Percentiles rank a stretch among this genome's conserved stretches.
Evolutionary conservation across 495 filamentous ascomycete species (phyloP).

Genomic region (Penicillium antarcticum): DNA sequence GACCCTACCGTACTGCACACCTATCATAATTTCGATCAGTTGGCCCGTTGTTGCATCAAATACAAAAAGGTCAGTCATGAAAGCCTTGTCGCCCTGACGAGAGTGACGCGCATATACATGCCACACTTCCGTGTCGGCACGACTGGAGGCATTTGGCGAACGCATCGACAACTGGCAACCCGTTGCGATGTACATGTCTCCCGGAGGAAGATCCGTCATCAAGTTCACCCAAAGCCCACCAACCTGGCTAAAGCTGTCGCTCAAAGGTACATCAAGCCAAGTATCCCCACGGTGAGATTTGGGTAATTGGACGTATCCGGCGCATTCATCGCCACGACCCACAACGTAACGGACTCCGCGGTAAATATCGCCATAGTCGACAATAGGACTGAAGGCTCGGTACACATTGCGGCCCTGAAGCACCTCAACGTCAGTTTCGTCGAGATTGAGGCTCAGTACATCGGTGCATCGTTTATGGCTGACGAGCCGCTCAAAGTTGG

Average conservation of each 20-base stretch:
- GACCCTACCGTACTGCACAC: slow-evolving; percentile 45
- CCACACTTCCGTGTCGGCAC: no score
- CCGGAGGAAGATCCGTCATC: slow-evolving; percentile 39
- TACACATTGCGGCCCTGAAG: slow-evolving; percentile 51
- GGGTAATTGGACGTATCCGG: slow-evolving; percentile 41
- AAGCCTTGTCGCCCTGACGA: slow-evolving; percentile 27
- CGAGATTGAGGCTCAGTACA: slow-evolving; percentile 36
- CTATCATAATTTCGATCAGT: slow-evolving; percentile 48
- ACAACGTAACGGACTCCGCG: slow-evolving; percentile 47
- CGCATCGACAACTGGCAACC: slow-evolving; percentile 48
- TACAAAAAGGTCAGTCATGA: slow-evolving; percentile 49
- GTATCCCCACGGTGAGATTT: slow-evolving; percentile 34
- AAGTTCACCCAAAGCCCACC: slow-evolving; percentile 52
- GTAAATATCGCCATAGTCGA: slow-evolving; percentile 46
- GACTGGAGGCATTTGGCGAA: slow-evolving; percentile 35
- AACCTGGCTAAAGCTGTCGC: slow-evolving; percentile 48
- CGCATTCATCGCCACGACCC: slow-evolving; percentile 37
- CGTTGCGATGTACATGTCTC: slow-evolving; percentile 48
- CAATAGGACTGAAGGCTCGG: slow-evolving; percentile 40
- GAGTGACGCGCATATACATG: slow-evolving; percentile 44
- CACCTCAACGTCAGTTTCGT: slow-evolving; percentile 42
- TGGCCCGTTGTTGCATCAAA: slow-evolving; percentile 41
- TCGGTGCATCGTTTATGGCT: slow-evolving; percentile 34
- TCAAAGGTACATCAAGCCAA: slow-evolving; percentile 36
- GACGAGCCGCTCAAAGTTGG: slow-evolving; percentile 42